Base-by-base conservation (phyloP, 352 stramenopile species). In the Thalassiosira exigua region DNA sequence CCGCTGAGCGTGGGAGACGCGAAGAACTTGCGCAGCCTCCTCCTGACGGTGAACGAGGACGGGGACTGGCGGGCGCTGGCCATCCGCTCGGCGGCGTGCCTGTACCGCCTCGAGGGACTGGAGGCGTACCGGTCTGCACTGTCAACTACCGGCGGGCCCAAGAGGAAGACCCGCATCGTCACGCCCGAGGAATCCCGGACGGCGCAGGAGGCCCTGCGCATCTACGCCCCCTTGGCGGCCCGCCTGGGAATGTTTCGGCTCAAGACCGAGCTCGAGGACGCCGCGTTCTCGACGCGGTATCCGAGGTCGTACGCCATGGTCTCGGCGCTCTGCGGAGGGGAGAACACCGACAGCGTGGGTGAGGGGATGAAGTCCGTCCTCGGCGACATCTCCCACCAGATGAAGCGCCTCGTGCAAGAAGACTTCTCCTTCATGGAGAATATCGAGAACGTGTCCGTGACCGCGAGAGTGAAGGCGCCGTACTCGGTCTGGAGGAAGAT, bases 231-330 rank as follows among this genome's bases (percentile, higher is more conserved):
- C 2, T 68, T 96, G 11, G 91, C 92, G 26, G 81, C 87, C 26
- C 72, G 90, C 26, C 75, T 96, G 48, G 92, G 92, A 3, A 92
- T 96, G 76, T 91, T 94, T 74, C 79, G 82, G n/a, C 79, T 96
- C 19, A 96, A 96, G 75, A 94, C 86, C 30, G 92, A 96, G 76
- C 73, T 96, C 0, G 91, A 96, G 79, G 88, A 93, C 70, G 82
- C 84, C 29, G 90, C 91, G 26, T 96, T 96, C 73, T 77, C 73
- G 29, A 87, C 85, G 17, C 79, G 94, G 1, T 94, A 94, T 51
- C 84, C 69, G 17, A 60, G 76, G 61, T 87, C 93, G 67, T 85
- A 91, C 44, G 36, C 79, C 19, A 80, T 72, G 30, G 81, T 91
- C 22, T 84, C 62, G 5, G 54, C 72, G 0, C 57, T 88, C 14